Conservation (phyloP, 2,329 filamentous ascomycete genomes). For the Aureobasidium sp. region DNA sequence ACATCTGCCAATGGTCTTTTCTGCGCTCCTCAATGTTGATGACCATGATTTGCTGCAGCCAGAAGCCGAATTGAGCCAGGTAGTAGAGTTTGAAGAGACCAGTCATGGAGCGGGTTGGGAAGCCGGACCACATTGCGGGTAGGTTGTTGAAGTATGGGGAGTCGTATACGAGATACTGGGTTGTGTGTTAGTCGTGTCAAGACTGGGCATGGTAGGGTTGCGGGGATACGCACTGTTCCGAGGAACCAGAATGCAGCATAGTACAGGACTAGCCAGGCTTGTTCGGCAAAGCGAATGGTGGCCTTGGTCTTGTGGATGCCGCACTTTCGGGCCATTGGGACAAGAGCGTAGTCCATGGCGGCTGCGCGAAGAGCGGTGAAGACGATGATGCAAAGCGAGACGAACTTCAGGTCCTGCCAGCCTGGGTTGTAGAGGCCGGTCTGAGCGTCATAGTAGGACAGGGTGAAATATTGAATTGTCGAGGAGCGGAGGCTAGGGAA, state of each 20-base stretch:
- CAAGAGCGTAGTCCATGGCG: constrained; percentile 79
- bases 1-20: constrained; percentile 96
- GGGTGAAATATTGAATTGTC: constrained; percentile 80
- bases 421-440: constrained; percentile 69
- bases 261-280: constrained; percentile 85
- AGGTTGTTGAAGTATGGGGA: constrained; percentile 75
- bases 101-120: constrained; percentile 69
- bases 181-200: neutral
- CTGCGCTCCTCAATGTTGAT: constrained; percentile 90
- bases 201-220: neutral
- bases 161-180: constrained; percentile 69
- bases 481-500: constrained; percentile 72
- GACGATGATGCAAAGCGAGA: constrained; percentile 70
- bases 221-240: constrained; percentile 47
- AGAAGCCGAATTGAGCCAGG: constrained; percentile 83
- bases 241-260: constrained; percentile 74
- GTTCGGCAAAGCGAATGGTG: constrained; percentile 80
- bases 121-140: constrained; percentile 72
- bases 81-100: constrained; percentile 82
- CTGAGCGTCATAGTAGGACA: constrained; percentile 71
- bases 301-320: constrained; percentile 73
- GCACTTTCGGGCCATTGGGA: constrained; percentile 63
- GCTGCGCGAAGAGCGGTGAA: constrained; percentile 82
- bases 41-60: constrained; percentile 88
- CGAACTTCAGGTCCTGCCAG: constrained; percentile 69